Evolutionary conservation across 108 stramenopile genomes (phyloP), one percentile per base, ranked within the genome.

Genomic region (Nitzschia sp.): DNA sequence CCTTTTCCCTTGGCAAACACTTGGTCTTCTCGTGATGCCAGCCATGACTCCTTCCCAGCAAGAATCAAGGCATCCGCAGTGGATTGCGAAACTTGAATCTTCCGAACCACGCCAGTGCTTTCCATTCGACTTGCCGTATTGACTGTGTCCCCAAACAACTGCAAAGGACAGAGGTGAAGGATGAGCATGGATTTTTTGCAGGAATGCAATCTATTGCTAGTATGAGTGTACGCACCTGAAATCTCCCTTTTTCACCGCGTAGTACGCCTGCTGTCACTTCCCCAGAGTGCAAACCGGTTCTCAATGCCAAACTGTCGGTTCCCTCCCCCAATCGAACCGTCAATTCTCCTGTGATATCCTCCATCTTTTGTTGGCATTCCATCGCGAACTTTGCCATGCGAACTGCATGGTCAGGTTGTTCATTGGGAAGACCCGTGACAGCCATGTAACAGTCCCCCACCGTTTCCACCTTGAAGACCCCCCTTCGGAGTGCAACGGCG

Each of bases 251-350:
- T 8, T 65, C 64, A 21, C 64, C 64, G 0, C 51, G 22, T 15
- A 65, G 17, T 12, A 65, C 64, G 9, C 64, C 64, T 3, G 51
- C 64, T 9, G 51, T 65, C 8, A 65, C 64, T 26, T 34, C 39
- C 10, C 64, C 64, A 19, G 44, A 48, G 34, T 65, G 64, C 14
- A 65, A 5, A 3, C 57, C 57, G 14, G 14, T 38, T 44, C 85
- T 50, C 48, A 86, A 57, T 6, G 55, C 56, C 41, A 86, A 53
- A 44, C 68, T 44, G 10, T n/a, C 68, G 10, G 80, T 86, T 5
- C 56, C 75, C 3, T 52, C 53, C 15, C 70, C 73, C 15, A 80
- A 60, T 15, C 25, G 56, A 17, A 63, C 53, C 24, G 63, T 59
- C 34, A 80, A 53, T 34, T 60, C 24, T 46, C 24, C 25, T 1